Base-by-base conservation (phyloP, 495 filamentous ascomycete species). In the Penicillium bovifimosum region DNA sequence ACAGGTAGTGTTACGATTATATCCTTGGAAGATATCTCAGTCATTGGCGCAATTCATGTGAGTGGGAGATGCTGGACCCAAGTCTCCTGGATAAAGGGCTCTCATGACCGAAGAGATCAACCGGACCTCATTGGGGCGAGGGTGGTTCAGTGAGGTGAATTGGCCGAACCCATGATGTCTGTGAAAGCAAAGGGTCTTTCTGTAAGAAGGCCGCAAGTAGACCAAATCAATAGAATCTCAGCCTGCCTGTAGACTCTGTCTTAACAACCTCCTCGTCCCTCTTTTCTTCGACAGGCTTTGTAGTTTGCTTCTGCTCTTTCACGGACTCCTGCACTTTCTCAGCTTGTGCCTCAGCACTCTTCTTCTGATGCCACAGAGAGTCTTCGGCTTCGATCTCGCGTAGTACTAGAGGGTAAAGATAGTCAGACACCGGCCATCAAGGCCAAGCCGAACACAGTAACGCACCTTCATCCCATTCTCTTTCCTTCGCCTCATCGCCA, bases 381-480 rank as follows among this genome's bases (percentile, higher is more conserved):
- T 95, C 86, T 60, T 91, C 90, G 27, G 80, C 76, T 63, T 91
- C 89, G 52, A 97, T 83, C 61, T 96, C 86, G 56, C 75, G 82
- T 33, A 97, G 61, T 2, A 95, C 89, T 86, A 62, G 33, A 45
- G 24, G 41, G 45, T 26, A 50, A 47, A 54, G 45, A 47, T 40
- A 48, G 55, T 63, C 27, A 59, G 54, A 51, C 43, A 41, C 18
- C 24, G 47, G 27, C 40, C 36, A 43, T 42, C 9, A 5, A 13
- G 34, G 8, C n/a, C 24, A 42, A 40, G 9, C 11, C n/a, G 9
- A 13, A 36, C 29, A 48, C 31, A 11, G 42, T 18, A n/a, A 71
- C 70, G 42, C 56, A 90, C 88, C 83, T 61, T 95, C 86, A 68
- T 92, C 87, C 93, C 95, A 99, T 63, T 88, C 87, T 60, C 76